Conservation (phyloP, 2,329 filamentous ascomycete species). For the Fusarium torreyae region DNA sequence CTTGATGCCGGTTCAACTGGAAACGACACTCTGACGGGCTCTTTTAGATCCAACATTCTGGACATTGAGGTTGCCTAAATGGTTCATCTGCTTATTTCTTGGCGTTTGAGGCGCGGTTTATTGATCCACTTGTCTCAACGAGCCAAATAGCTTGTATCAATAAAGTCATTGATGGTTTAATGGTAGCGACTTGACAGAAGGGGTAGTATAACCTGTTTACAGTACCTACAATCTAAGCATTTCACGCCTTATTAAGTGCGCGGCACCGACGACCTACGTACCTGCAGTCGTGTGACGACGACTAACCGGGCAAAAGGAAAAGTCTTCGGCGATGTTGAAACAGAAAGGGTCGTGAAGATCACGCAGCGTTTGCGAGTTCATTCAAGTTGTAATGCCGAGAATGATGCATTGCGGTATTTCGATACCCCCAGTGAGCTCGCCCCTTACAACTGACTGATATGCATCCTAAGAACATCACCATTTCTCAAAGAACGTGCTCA, state of each 20-base stretch:
- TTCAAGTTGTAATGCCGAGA: no score
- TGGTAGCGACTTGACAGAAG: conserved; percentile 8
- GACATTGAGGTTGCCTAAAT: conserved; percentile 33
- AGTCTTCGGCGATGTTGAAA: no score
- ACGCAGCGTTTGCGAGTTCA: no score
- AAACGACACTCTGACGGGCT: conserved; percentile 43
- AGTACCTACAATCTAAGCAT: conserved; percentile 13
- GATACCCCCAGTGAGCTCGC: no score
- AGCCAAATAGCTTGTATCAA: not conserved
- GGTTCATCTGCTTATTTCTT: not conserved
- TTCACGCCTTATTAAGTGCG: conserved; percentile 7
- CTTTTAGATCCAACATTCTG: conserved; percentile 42
- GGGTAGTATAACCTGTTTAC: not conserved
- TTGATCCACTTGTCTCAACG: not conserved
- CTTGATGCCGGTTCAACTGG: conserved; percentile 38
- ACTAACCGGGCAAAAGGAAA: no score
- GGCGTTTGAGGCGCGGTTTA: conserved; percentile 17
- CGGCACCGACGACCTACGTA: conserved; percentile 1
- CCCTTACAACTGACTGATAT: no score
- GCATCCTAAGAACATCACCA: no score
- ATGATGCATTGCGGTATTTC: no score
- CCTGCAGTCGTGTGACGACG: not conserved
- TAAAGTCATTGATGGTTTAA: conserved; percentile 11
- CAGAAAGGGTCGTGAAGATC: no score
- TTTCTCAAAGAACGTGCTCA: no score